Percentiles rank a stretch among this genome's conserved stretches.
Evolutionary conservation across 164 flowering plant genomes (phyloP).

Genomic region (Brasenia schreberi): DNA sequence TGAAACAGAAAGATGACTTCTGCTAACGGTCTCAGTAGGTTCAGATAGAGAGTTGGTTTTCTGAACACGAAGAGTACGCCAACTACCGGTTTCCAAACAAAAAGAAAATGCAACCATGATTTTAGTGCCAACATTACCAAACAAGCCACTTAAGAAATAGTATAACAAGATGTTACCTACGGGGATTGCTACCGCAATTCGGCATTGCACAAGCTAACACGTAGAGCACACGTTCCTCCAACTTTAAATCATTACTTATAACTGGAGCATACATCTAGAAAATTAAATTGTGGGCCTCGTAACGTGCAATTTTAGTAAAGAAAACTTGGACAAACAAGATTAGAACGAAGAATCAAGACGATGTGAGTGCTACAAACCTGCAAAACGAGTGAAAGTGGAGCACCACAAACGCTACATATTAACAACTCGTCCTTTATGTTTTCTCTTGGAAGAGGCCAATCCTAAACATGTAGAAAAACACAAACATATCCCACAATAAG

Average conservation of each 20-base stretch:
- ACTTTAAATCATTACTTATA: constrained; percentile 18
- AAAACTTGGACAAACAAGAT: neutral
- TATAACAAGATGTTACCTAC: constrained; percentile 24
- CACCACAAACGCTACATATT: constrained; percentile 44
- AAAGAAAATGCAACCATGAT: too few relatives aligned
- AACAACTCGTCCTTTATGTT: constrained; percentile 23
- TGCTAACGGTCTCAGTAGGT: constrained; percentile 4
- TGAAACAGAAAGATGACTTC: constrained; percentile 15
- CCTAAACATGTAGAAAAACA: constrained; percentile 25
- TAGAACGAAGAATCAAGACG: neutral
- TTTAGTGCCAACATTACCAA: neutral
- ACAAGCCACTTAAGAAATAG: neutral
- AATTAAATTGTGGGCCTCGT: neutral
- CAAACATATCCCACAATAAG: neutral
- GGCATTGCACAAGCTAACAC: constrained; percentile 56
- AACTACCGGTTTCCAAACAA: constrained; percentile 20
- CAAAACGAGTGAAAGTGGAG: constrained; percentile 43
- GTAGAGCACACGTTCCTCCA: constrained; percentile 61
- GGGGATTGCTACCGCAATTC: constrained; percentile 36
- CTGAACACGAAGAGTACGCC: constrained; percentile 78
- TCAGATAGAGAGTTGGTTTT: constrained; percentile 11
- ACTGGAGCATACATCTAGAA: constrained; percentile 74
- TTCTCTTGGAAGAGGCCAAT: constrained; percentile 42
- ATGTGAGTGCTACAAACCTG: constrained; percentile 35
- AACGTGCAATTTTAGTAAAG: neutral